Evolutionary conservation across 805 yeast genomes (phyloP), one percentile per base, ranked within the genome.

Genomic region (Candida ipomoeae): DNA sequence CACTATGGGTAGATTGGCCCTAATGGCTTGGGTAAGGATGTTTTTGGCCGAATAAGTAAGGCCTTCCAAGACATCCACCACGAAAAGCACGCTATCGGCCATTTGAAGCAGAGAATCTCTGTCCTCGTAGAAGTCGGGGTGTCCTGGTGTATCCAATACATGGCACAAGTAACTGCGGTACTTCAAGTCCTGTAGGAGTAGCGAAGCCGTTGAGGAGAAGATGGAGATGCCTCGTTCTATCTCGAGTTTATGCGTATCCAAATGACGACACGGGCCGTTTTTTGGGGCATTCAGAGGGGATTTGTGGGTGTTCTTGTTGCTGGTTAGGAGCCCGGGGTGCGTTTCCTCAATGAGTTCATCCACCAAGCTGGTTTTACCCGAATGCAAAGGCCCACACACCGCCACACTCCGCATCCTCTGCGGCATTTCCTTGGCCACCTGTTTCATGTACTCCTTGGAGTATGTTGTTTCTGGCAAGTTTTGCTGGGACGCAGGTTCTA

Each of bases 61-160:
- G 0, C 98, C 97, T 63, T 92, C 97, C 1, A 89, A 84, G 1
- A 78, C 84, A 63, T 94, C 99, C n/a, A 92, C 73, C 1, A 89
- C 87, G 1, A 90, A 64, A 0, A 85, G 68, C 0, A 80, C 81
- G 2, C 85, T 81, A 55, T 94, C 97, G 0, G 79, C 77, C 0
- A 84, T 71, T 20, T 80, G 65, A 8, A 83, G 64, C 0, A 87
- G 78, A 0, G 80, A 75, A 0, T 81, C 75, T 3, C 81, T 68
- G 57, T 94, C 97, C 62, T 89, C 97, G 29, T 74, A 68, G 61
- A 94, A 94, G 61, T 89, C 84, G 0, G 80, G 78, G 66, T 94
- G 98, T 0, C 99, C 99, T 0, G 99, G 99, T 0, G 96, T 74
- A 60, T 95, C 99, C 0, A 89, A 56, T 0, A 91, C 54, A 60